phyloP scores from a whole-genome alignment of 768 basidiomycete species.

The Psilocybe subaeruginosa region DNA sequence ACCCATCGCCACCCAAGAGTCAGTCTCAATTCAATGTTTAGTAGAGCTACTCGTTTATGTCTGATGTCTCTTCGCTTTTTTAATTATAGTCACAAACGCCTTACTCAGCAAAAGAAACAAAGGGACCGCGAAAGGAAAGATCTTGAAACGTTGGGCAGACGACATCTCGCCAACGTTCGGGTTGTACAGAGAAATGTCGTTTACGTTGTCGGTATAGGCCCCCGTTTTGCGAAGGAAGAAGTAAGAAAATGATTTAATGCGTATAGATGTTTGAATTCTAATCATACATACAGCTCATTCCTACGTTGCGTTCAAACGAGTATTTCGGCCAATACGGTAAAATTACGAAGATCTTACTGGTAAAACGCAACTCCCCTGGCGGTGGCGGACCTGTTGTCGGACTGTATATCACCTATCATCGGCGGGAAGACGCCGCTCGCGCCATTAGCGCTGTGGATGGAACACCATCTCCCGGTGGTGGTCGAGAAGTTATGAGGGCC shows the following conservation, averaged over 20 bases:
- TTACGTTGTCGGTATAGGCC: constrained; percentile 94
- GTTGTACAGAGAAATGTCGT: constrained; percentile 97
- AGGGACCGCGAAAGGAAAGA: constrained; percentile 96
- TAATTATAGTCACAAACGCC: constrained; percentile 79
- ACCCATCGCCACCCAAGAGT: constrained; percentile 95
- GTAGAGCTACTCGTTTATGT: constrained; percentile 11
- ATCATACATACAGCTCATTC: constrained; percentile 64
- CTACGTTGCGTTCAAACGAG: constrained; percentile 90
- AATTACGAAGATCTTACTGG: constrained; percentile 92
- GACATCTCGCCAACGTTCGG: constrained; percentile 89
- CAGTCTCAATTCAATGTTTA: constrained; percentile 34
- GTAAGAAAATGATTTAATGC: constrained; percentile 46
- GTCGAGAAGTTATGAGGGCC: constrained; percentile 87
- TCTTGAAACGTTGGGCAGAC: constrained; percentile 81
- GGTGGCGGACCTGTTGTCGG: constrained; percentile 79
- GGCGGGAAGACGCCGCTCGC: constrained; percentile 92
- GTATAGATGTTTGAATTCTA: constrained; percentile 16
- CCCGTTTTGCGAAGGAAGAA: constrained; percentile 95
- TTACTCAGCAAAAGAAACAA: constrained; percentile 94
- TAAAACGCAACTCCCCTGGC: constrained; percentile 83
- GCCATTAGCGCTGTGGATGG: constrained; percentile 95
- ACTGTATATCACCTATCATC: constrained; percentile 95
- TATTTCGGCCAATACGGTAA: constrained; percentile 99
- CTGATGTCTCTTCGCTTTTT: constrained; percentile 17
- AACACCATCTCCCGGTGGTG: constrained; percentile 85